Percentiles rank a stretch among this genome's conserved stretches.
Conservation (phyloP, 2,329 filamentous ascomycete species). For the Xylaria sp. region DNA sequence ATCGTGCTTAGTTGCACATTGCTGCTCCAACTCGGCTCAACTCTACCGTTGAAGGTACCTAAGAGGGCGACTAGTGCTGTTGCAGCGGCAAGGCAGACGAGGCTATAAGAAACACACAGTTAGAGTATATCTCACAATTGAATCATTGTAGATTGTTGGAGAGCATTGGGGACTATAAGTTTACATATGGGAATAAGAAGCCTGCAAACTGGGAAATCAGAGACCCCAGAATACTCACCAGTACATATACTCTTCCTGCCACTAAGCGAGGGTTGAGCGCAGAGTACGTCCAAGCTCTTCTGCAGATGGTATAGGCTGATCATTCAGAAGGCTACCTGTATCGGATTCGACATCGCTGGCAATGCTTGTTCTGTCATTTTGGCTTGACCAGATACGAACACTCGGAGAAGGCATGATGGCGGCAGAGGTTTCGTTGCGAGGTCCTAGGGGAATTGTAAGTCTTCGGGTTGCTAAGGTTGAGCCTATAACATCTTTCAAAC, state of each 20-base stretch:
- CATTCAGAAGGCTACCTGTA: slow-evolving; percentile 24
- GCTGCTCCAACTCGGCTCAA: slow-evolving; percentile 46
- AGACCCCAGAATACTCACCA: slow-evolving; percentile 31
- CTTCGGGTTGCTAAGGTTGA: background rate
- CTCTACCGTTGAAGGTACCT: slow-evolving; percentile 46
- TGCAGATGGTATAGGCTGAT: slow-evolving; percentile 38
- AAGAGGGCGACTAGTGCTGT: slow-evolving; percentile 47
- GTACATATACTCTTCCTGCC: slow-evolving; percentile 52
- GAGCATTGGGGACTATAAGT: background rate
- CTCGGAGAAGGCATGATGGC: slow-evolving; percentile 15
- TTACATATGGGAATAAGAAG: background rate
- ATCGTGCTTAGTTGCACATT: slow-evolving; percentile 50
- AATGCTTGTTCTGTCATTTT: slow-evolving; percentile 8
- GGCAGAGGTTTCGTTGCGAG: background rate
- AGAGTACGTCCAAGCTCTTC: slow-evolving; percentile 41
- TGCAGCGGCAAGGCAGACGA: slow-evolving; percentile 46
- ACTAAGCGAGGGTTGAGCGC: slow-evolving; percentile 49
- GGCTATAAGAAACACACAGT: slow-evolving; percentile 2
- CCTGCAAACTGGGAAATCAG: background rate
- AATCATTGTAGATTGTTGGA: background rate
- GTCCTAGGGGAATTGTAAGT: background rate
- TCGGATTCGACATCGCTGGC: slow-evolving; percentile 28
- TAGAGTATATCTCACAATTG: background rate
- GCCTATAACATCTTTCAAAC: background rate
- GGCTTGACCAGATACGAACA: slow-evolving; percentile 26